Conservation (phyloP, 2,329 filamentous ascomycete genomes). For the Aureobasidium sp. region DNA sequence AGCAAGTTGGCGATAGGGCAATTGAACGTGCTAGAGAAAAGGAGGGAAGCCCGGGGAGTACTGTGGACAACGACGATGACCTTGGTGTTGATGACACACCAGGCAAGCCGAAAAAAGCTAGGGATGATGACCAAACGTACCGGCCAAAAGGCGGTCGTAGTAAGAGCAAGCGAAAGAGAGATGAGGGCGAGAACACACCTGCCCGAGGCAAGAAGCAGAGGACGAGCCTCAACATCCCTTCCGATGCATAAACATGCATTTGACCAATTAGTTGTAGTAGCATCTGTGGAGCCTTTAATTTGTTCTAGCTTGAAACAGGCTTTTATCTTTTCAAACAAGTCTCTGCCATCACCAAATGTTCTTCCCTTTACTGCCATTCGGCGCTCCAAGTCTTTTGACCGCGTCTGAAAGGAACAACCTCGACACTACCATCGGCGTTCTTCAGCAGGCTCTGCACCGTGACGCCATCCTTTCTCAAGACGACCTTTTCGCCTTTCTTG, state of each 20-base stretch:
- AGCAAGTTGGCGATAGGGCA: constrained; percentile 31
- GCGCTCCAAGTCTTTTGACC: constrained; percentile 55
- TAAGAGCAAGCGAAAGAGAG: constrained; percentile 38
- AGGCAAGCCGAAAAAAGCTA: constrained; percentile 29
- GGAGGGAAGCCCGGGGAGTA: constrained; percentile 28
- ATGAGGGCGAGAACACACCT: constrained; percentile 18
- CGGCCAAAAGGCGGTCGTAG: constrained; percentile 43
- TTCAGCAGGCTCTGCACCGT: constrained; percentile 49
- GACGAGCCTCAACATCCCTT: constrained; percentile 17
- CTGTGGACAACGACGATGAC: constrained; percentile 29
- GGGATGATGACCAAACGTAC: constrained; percentile 40
- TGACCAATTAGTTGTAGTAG: not conserved
- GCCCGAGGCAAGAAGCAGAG: constrained; percentile 21
- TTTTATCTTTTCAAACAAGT: not conserved
- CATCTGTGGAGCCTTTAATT: not conserved
- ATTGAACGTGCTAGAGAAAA: constrained; percentile 30
- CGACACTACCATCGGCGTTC: constrained; percentile 45
- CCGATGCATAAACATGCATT: not conserved
- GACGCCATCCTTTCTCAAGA: constrained; percentile 50
- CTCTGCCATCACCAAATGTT: not conserved
- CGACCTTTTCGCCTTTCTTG: constrained; percentile 45
- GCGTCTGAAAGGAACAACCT: constrained; percentile 60
- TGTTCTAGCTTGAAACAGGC: not conserved
- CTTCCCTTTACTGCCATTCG: constrained; percentile 30
- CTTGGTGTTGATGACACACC: constrained; percentile 31